Base-by-base conservation (phyloP, 2,329 filamentous ascomycete genomes). In the Helotiales sp. region DNA sequence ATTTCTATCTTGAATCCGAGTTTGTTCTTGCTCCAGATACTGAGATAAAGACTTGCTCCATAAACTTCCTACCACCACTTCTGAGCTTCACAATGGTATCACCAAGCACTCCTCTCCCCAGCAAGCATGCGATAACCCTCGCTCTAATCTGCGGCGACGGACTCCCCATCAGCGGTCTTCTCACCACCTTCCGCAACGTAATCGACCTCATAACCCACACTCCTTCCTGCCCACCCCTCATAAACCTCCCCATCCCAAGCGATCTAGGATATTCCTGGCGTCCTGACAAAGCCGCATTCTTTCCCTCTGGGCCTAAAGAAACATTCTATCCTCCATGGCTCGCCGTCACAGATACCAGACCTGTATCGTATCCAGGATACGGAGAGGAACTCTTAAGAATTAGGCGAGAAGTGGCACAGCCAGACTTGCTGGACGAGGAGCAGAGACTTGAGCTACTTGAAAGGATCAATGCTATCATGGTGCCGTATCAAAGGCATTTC, bases 261-360 rank as follows among this genome's bases (percentile, higher is more conserved):
- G 58, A 61, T 24, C 43, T 61, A 22, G 58, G 58, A 3, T 61
- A 61, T 30, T 61, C 58, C 26, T 61, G 58, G 58, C 58, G 58
- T 15, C 58, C 58, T 17, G 58, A 61, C 58, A 61, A 61, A 34
- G 37, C 26, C 22, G 15, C 40, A 2, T 61, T 61, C 43, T 61
- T 49, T n/a, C 43, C 58, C 6, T 11, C 1, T 17, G 58, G 58
- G 1, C 58, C 58, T 2, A 45, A 45, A 30, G 58, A 61, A 24
- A 61, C 58, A 20, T 49, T 61, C 40, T 61, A 61, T 8, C 58
- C 58, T 3, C 20, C 26, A 28, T 61, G 43, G 40, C 58, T 61
- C 1, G n/a, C 58, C 37, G 43, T 49, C 40, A 61, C 40, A 15
- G 37, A n/a, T 13, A n/a, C 58, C 1, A 49, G 26, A 20, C 58